Base-by-base conservation (phyloP, 768 basidiomycete species). In the Panaeolus cyanescens region DNA sequence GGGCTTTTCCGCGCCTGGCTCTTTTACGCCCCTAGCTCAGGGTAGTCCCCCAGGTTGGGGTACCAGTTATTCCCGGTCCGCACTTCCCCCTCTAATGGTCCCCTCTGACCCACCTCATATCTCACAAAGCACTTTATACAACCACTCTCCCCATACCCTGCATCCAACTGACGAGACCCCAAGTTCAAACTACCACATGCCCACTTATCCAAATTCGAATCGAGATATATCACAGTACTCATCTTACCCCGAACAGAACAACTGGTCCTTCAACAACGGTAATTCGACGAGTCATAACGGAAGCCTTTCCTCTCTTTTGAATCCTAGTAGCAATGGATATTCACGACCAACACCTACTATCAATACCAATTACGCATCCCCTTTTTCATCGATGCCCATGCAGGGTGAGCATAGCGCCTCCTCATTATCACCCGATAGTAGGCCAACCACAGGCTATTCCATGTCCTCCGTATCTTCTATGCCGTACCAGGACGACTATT, bases 361-460 rank as follows among this genome's bases (percentile, higher is more conserved):
- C 71, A 89, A 87, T 66, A 89, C 89, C 10, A 86, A 88, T 10
- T 92, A 92, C 67, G 82, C 81, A 7, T 83, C 85, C 20, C 85
- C 90, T 4, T 91, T 90, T 75, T 87, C 88, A 6, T 84, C 82
- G 31, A 82, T 89, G 79, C 85, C 87, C 39, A 82, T 90, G 80
- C 83, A 86, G 70, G 80, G 81, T 40, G 85, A 87, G 62, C 87
- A 89, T 66, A 85, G 85, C 61, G 85, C 86, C 33, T 90, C 89
- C 0, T 91, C 90, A 0, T 73, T 91, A 65, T 93, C 92, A 3
- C 92, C 92, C 5, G 92, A 94, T 72, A 91, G 90, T 74, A 87
- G 92, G 55, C 92, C 92, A 1, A 89, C 88, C 1, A 93, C 92
- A 0, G 91, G 92, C 17, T 94, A 94, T 73, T 93, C 92, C 36